A percentile compares a stretch with the other conserved stretches of the same genome.
Evolutionary conservation across 345 rosid species (phyloP).

Genomic region (Heritiera littoralis): DNA sequence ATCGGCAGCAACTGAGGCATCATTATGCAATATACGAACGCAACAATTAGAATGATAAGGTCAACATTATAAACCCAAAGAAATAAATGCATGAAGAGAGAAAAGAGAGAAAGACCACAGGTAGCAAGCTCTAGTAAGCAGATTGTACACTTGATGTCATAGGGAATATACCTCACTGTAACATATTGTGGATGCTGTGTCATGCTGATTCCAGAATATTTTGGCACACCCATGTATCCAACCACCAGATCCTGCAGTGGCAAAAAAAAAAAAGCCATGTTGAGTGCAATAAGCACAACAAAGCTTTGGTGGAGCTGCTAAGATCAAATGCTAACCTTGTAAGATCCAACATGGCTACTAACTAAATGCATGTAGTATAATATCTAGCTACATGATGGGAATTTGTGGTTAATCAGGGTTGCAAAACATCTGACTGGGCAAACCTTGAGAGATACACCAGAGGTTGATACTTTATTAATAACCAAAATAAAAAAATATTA

Average conservation of each 20-base stretch:
- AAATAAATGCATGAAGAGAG: neutral
- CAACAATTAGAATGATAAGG: neutral
- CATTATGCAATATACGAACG: neutral
- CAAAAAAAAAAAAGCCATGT: neutral
- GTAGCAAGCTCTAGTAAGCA: neutral
- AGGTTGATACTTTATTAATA: too few species aligned
- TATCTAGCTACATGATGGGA: neutral
- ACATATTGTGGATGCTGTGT: constrained; percentile 92
- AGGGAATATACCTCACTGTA: constrained; percentile 63
- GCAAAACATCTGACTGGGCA: neutral
- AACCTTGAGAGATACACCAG: neutral
- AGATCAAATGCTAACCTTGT: neutral
- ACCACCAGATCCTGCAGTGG: constrained; percentile 79
- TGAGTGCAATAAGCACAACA: neutral
- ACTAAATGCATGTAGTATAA: neutral
- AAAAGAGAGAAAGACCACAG: neutral
- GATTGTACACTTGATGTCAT: constrained; percentile 6
- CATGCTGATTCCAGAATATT: constrained; percentile 85
- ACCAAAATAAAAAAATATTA: too few species aligned
- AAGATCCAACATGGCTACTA: neutral
- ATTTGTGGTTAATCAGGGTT: neutral
- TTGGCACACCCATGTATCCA: constrained; percentile 98
- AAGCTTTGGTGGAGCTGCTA: neutral
- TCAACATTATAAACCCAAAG: neutral
- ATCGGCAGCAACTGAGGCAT: neutral